These are phyloP conservation scores for Phytophthora sp. DNA, from an alignment of 352 stramenopile genomes.

Conservation along the genomic window DNA sequence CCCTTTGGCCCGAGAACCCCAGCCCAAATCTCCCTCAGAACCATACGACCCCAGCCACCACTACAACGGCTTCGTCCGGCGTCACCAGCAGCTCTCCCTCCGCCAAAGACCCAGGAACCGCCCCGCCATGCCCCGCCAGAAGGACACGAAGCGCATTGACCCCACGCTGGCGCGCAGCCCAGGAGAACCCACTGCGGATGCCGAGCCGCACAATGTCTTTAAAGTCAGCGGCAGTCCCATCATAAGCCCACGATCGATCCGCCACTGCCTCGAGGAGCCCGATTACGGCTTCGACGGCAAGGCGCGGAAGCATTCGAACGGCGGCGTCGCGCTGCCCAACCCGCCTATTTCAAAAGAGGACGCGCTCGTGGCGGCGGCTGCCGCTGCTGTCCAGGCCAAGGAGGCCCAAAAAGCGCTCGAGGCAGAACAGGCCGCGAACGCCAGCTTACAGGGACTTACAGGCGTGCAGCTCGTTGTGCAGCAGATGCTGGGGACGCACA, in stretches of 20 bases:
- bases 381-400: slow-evolving; percentile 43
- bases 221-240: slow-evolving; percentile 64
- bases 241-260: slow-evolving; percentile 74
- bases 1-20: slow-evolving; percentile 25
- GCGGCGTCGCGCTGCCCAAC: slow-evolving; percentile 28
- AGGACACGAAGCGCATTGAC: slow-evolving; percentile 61
- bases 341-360: slow-evolving; percentile 27
- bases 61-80: slow-evolving; percentile 27
- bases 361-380: slow-evolving; percentile 28
- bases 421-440: slow-evolving; percentile 47
- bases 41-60: slow-evolving; percentile 34
- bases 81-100: slow-evolving; percentile 17
- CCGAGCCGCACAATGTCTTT: slow-evolving; percentile 61
- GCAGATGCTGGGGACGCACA: slow-evolving; percentile 68
- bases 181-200: slow-evolving; percentile 26
- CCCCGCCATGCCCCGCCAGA: slow-evolving; percentile 56
- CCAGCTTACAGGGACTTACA: slow-evolving; percentile 53
- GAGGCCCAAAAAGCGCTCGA: slow-evolving; percentile 45
- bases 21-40: slow-evolving; percentile 8
- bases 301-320: slow-evolving; percentile 36
- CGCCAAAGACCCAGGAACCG: slow-evolving; percentile 6
- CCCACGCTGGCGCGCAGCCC: slow-evolving; percentile 36
- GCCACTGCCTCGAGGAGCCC: slow-evolving; percentile 64
- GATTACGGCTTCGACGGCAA: slow-evolving; percentile 58
- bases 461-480: slow-evolving; percentile 77